phyloP scores from a whole-genome alignment of 345 rosid genomes.

The Eutrema japonicum region DNA sequence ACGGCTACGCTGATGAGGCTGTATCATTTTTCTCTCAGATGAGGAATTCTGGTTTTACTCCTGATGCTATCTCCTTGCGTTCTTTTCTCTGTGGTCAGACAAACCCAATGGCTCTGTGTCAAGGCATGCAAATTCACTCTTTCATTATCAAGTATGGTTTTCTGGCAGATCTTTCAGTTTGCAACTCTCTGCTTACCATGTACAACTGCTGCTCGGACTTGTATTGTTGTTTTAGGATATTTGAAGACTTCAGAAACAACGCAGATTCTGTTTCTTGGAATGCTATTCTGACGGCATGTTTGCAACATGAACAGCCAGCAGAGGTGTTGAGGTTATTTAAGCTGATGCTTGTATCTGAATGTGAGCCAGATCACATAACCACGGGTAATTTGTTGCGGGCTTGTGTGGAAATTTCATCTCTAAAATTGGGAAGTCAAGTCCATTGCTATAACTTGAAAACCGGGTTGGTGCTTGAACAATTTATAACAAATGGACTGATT shows the following conservation, averaged over 20 bases:
- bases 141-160: constrained; percentile 56
- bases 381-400: constrained; percentile 57
- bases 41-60: constrained; percentile 47
- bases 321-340: constrained; percentile 62
- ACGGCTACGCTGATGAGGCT: constrained; percentile 47
- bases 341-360: constrained; percentile 54
- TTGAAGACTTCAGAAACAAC: constrained; percentile 54
- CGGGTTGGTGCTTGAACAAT: constrained; percentile 53
- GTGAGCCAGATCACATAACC: constrained; percentile 60
- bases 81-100: constrained; percentile 57
- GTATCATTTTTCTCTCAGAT: constrained; percentile 44
- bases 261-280: constrained; percentile 76
- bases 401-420: constrained; percentile 65
- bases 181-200: constrained; percentile 64
- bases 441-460: constrained; percentile 60
- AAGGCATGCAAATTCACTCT: constrained; percentile 61
- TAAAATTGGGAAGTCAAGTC: constrained; percentile 67
- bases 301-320: constrained; percentile 56
- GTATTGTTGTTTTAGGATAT: constrained; percentile 49
- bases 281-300: constrained; percentile 66
- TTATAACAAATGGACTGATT: constrained; percentile 57
- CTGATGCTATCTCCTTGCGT: constrained; percentile 55
- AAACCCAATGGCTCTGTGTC: constrained; percentile 41
- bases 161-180: constrained; percentile 46
- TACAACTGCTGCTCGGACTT: constrained; percentile 57